Evolutionary conservation across 306 rosid genomes (phyloP).

Genomic region (Malus sieversii): DNA sequence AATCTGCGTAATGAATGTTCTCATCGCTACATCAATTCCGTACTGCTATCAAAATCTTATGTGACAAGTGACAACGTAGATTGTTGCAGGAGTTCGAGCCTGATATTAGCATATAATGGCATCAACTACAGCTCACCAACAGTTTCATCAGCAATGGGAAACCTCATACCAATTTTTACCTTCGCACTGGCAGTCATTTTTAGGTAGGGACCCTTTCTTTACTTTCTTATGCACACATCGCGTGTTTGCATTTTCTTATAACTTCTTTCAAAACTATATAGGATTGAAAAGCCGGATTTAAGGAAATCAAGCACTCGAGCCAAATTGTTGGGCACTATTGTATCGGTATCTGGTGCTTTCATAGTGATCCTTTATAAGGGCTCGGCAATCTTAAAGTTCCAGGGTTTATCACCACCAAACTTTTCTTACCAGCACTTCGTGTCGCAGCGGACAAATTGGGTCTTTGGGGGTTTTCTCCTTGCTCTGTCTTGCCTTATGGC

Average conservation of each 20-base stretch:
- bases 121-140: constrained; percentile 19
- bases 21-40: no score
- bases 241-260: not conserved
- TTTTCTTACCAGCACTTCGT: not conserved
- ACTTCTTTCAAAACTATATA: not conserved
- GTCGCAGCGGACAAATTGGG: constrained; percentile 3
- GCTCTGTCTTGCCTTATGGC: constrained; percentile 8
- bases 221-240: no score
- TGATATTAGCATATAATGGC: constrained; percentile 1
- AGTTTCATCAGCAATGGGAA: constrained; percentile 14
- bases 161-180: constrained; percentile 5
- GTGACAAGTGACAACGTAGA: no score
- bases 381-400: not conserved
- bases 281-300: constrained; percentile 2
- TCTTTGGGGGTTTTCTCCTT: constrained; percentile 18
- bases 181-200: constrained; percentile 8
- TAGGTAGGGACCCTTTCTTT: not conserved
- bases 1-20: no score
- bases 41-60: no score
- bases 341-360: constrained; percentile 12
- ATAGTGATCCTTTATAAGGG: constrained; percentile 8
- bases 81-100: not conserved
- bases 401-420: not conserved
- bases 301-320: not conserved
- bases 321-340: constrained; percentile 5